Conservation (phyloP, 164 flowering plant genomes). For the Sextonia rubra region DNA sequence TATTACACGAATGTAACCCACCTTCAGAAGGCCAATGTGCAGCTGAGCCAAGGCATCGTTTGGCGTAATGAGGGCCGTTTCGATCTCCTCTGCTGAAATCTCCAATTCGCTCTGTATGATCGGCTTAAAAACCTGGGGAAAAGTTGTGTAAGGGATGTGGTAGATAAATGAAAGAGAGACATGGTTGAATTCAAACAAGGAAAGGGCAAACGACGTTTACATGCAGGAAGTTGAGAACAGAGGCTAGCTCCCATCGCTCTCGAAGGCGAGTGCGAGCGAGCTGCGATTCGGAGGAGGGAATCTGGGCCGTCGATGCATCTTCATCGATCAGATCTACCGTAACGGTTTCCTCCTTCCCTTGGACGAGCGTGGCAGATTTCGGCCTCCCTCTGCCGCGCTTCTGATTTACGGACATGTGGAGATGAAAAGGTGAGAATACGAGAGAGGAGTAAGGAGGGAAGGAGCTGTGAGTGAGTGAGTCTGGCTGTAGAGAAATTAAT, state of each 20-base stretch:
- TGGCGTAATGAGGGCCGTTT: slow-evolving; percentile 54
- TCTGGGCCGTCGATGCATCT: background rate
- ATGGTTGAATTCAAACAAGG: background rate
- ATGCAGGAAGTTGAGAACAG: slow-evolving; percentile 69
- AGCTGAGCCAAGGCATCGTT: slow-evolving; percentile 43
- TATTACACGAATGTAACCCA: background rate
- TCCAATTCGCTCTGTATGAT: slow-evolving; percentile 42
- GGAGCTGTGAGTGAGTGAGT: background rate
- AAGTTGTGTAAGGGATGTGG: background rate
- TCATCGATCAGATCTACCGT: background rate
- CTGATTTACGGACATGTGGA: slow-evolving; percentile 9
- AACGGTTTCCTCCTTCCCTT: slow-evolving; percentile 3
- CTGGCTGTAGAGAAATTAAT: background rate
- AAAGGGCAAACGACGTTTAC: slow-evolving; percentile 25
- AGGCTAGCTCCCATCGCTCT: slow-evolving; percentile 80
- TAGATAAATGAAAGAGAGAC: background rate
- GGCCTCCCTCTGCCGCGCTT: slow-evolving; percentile 13
- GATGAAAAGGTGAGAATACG: background rate
- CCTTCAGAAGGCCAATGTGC: slow-evolving; percentile 72
- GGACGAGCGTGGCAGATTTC: background rate
- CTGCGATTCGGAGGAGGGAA: slow-evolving; percentile 14
- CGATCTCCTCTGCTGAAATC: slow-evolving; percentile 85
- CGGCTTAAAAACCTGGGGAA: slow-evolving; percentile 67
- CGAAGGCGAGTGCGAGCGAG: slow-evolving; percentile 39
- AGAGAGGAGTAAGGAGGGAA: too few species aligned